Evolutionary conservation across 1,284 basidiomycete genomes (phyloP).

Genomic region (Tilletia indica): DNA sequence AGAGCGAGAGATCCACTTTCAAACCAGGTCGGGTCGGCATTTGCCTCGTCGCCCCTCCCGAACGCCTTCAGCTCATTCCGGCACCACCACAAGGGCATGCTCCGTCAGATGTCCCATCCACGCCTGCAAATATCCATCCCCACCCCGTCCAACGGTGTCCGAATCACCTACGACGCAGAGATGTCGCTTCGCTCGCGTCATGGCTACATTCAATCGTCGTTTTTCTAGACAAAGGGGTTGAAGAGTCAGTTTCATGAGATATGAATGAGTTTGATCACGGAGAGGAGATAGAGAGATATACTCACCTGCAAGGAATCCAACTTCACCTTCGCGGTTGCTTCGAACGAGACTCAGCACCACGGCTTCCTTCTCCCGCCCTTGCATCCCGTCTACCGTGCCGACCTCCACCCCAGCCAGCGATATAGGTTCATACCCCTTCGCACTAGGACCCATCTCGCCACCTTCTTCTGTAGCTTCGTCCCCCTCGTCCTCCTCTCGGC

Average conservation of each 20-base stretch:
- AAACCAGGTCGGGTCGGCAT: no score
- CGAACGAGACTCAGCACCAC: constrained; percentile 48
- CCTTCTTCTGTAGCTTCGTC: neutral
- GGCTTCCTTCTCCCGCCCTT: constrained; percentile 52
- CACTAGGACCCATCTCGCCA: neutral
- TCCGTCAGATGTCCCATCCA: constrained; percentile 29
- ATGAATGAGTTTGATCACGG: no score
- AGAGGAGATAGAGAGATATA: neutral
- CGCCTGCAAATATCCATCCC: constrained; percentile 22
- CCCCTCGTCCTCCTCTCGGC: no score
- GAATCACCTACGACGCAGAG: constrained; percentile 48
- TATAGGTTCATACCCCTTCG: neutral
- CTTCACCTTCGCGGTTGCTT: constrained; percentile 39
- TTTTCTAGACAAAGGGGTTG: constrained; percentile 26
- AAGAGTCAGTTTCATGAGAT: no score
- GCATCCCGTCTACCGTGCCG: constrained; percentile 52
- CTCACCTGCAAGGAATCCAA: constrained; percentile 40
- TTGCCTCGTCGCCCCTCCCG: no score
- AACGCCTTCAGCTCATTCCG: neutral
- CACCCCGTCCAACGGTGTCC: constrained; percentile 35
- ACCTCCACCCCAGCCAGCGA: constrained; percentile 25
- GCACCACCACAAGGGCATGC: constrained; percentile 26
- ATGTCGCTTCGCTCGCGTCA: constrained; percentile 51
- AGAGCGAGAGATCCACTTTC: no score
- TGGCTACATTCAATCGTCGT: constrained; percentile 52